Evolutionary conservation across 1,284 basidiomycete species (phyloP), one percentile per base, ranked within the genome.

Genomic region (Coniferiporia weirii): DNA sequence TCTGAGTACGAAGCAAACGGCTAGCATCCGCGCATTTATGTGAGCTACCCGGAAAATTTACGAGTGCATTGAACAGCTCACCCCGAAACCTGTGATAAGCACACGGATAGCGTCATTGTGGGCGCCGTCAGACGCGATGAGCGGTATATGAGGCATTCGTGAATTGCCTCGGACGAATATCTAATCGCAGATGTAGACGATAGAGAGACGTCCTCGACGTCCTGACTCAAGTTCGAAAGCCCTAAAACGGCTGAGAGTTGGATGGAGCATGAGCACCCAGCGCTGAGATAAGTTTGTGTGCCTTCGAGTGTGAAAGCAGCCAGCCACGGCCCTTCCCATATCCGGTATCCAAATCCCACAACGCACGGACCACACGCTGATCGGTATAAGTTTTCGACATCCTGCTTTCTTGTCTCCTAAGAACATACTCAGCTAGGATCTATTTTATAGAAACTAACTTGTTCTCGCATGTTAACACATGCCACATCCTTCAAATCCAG

Each of bases 351-450:
- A 12, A 27, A 27, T 27, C 5, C 27, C 27, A 27, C 27, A 5
- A 47, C 69, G 73, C 74, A 75, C 73, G 67, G 74, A 68, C 76
- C 76, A 73, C 1, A 20, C 4, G 34, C 6, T 86, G 58, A 59
- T 65, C 58, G 12, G n/a, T 77, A 79, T 81, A 82, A 70, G 80
- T 70, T 8, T 61, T 64, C 32, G 3, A 44, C 10, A 1, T 62
- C 51, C 22, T 57, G 61, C 56, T 60, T 34, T 46, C 0, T 34
- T 61, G 68, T 70, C 76, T 78, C 81, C 66, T 76, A 62, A 85
- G 86, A 88, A 87, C 87, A 89, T 89, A 89, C 87, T 89, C 86
- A 86, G 79, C 79, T 81, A 88, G 87, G 87, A 89, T 89, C 87
- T 89, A 80, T 89, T 89, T 80, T 84, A 88, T 85, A 89, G 86